A percentile compares a stretch with the other conserved stretches of the same genome.
Conservation (phyloP, 768 basidiomycete species). For the Trametes elegans region DNA sequence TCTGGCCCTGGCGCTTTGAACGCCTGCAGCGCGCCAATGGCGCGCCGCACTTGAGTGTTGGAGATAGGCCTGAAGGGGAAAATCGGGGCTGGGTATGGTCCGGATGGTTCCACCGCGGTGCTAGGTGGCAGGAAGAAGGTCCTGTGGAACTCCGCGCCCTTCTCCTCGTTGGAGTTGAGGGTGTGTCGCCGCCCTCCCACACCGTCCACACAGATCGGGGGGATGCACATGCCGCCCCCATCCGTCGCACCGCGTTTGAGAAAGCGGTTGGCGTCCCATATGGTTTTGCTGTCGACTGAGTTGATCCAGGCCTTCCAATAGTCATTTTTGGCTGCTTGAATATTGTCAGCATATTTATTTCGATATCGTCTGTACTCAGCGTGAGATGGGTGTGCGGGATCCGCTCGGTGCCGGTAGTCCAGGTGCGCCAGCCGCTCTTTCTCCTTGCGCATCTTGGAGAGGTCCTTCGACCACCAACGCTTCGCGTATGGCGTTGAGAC, state of each 20-base stretch:
- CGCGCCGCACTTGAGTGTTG: no score
- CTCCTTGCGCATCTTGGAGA: conserved; percentile 21
- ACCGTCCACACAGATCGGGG: not conserved
- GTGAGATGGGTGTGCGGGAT: conserved; percentile 11
- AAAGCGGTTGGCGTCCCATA: conserved; percentile 24
- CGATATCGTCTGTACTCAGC: no score
- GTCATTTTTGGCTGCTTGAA: no score
- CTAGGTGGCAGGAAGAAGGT: no score
- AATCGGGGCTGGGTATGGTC: conserved; percentile 28
- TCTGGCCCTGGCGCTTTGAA: conserved; percentile 35
- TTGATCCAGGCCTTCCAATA: no score
- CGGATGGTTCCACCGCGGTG: not conserved
- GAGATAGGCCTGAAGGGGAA: conserved; percentile 9
- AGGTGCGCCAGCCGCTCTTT: conserved; percentile 16
- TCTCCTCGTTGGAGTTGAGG: no score
- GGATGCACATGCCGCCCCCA: conserved; percentile 19
- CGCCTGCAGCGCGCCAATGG: conserved; percentile 29
- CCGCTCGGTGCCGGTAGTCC: conserved; percentile 4
- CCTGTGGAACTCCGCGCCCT: no score
- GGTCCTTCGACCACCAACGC: conserved; percentile 35
- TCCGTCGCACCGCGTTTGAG: conserved; percentile 2
- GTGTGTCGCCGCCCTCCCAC: no score
- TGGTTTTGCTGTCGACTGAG: not conserved
- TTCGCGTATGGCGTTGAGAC: conserved; percentile 28
- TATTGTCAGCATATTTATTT: no score